Percentiles rank a stretch among this genome's conserved stretches.
Evolutionary conservation across 192 early-diverging fungal species (phyloP).

Genomic region (Entomortierella beljakovae): DNA sequence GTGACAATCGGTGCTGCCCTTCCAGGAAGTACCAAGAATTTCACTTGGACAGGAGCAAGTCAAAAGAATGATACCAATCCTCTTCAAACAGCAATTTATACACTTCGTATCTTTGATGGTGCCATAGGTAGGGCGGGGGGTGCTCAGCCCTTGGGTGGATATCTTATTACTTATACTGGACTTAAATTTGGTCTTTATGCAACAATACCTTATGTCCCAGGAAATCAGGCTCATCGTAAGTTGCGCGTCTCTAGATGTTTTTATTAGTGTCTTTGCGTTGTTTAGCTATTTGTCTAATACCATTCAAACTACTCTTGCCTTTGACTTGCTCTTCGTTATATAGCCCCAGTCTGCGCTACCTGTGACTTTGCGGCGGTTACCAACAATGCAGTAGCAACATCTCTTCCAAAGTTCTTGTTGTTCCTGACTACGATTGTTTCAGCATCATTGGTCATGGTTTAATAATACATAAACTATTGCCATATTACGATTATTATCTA

Average conservation of each 20-base stretch:
- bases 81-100: conserved; percentile 15
- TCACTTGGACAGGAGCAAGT: conserved; percentile 33
- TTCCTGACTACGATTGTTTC: background rate
- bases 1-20: conserved; percentile 35
- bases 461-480: no score
- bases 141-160: conserved; percentile 5
- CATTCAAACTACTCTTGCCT: background rate
- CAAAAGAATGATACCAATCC: conserved; percentile 28
- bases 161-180: conserved; percentile 13
- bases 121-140: conserved; percentile 7
- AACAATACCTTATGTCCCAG: conserved; percentile 11
- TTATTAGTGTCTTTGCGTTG: background rate
- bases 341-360: conserved; percentile 34
- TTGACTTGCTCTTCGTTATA: background rate
- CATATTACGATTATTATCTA: no score
- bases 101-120: conserved; percentile 26
- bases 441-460: background rate
- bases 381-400: conserved; percentile 5
- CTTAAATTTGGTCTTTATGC: conserved; percentile 41
- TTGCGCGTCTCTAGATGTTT: no score
- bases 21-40: conserved; percentile 37
- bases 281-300: background rate
- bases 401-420: conserved; percentile 2
- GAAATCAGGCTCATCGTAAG: conserved; percentile 28
- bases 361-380: conserved; percentile 25